Base-by-base conservation (phyloP, 805 yeast genomes). In the Candida bentonensis region DNA sequence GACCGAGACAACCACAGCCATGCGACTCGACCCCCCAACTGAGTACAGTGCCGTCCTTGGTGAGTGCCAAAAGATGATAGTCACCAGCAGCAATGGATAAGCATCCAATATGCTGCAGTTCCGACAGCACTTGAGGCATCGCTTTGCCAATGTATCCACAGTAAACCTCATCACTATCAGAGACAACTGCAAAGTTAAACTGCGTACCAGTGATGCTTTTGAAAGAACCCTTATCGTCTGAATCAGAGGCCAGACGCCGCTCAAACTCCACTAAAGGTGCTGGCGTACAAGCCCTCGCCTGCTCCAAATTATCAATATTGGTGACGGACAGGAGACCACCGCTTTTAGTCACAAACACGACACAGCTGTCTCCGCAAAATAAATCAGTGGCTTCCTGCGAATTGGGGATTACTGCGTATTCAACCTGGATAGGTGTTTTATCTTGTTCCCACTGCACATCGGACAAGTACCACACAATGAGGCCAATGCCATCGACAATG, bases 61-160 rank as follows among this genome's bases (percentile, higher is more conserved):
- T 11, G 17, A 30, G 17, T 15, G 36, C 36, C 17, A 30, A 17
- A 15, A 30, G n/a, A 30, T 30, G 36, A 17, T 30, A 17, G 36
- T 30, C 36, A 7, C 36, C 36, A 30, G 36, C 36, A 30, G 36
- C 36, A 11, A 30, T 17, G 7, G 36, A 30, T 17, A n/a, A 11
- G n/a, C 36, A 30, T 30, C 36, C 36, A 11, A 30, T 17, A 30
- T 30, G 36, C 36, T 30, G 36, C 7, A 30, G 36, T n/a, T 30
- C 36, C 36, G 7, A 4, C 20, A 13, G 17, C 7, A 30, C 17
- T 5, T 9, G 7, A 9, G 36, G 36, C 7, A 5, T 13, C 7
- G 7, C 20, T 5, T 17, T 30, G 13, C n/a, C 17, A n/a, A 13
- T 4, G 36, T 30, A 17, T 7, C 36, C 36, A 5, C 7, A 11